Evolutionary conservation across 2,329 filamentous ascomycete genomes (phyloP), one percentile per base, ranked within the genome.

Genomic region (Cryphonectria carpinicola): DNA sequence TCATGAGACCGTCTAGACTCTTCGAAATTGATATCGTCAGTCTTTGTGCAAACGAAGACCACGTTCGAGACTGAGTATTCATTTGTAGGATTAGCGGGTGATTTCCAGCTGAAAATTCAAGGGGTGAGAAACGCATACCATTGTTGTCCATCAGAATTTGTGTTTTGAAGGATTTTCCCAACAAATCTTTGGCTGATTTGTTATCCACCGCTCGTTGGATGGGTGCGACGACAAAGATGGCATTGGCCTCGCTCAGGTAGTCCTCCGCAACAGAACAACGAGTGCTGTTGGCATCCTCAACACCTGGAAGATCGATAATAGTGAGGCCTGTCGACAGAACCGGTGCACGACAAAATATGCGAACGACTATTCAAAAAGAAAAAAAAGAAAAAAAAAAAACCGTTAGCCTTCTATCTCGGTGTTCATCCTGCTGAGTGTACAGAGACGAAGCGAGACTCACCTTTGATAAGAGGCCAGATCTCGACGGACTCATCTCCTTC

Each of bases 31-130:
- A 91, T 87, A 56, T 90, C 87, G 74, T 91, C 89, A 0, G 87
- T 87, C 74, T 89, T 91, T n/a, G 83, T 86, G 76, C 88, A 90
- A 14, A 91, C 87, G 72, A 91, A 91, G 0, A 87, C 89, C 3
- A 90, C 81, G 3, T 80, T 82, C 10, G 80, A 83, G n/a, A 64
- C 61, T 64, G 4, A 32, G 32, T 32, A 10, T 10, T 43, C 37
- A 32, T 3, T 28, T 39, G 25, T 8, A 14, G 13, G 1, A 64
- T 64, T 64, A 64, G 61, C 61, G 25, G 3, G 14, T 41, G 8
- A n/a, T 14, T 6, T 37, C 19, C 8, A 6, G 22, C 28, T 10
- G 39, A 25, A 3, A 10, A 14, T 3, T n/a, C n/a, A 10, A 32
- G 39, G 22, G 8, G 13, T 1, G 32, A 35, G 32, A 25, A 11